Evolutionary conservation across 495 filamentous ascomycete genomes (phyloP).

Genomic region (Articulospora tetracladia): DNA sequence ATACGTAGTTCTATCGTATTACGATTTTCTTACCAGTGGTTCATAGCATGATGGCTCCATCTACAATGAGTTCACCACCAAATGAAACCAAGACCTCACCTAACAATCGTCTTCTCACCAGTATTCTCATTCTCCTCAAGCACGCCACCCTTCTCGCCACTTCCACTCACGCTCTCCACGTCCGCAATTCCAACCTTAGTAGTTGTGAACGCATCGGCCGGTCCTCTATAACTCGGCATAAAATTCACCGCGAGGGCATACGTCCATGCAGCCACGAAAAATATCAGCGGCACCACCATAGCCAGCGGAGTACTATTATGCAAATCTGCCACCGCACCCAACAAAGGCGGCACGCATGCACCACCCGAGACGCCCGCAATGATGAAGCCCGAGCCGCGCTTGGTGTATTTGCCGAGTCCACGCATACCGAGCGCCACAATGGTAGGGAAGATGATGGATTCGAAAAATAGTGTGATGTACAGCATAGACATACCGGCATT

Average conservation of each 20-base stretch:
- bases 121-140: neutral
- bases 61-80: no score
- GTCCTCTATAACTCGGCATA: conserved; percentile 51
- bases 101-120: no score
- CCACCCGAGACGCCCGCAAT: conserved; percentile 56
- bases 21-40: no score
- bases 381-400: conserved; percentile 53
- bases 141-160: conserved; percentile 8
- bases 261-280: conserved; percentile 54
- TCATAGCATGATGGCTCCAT: no score
- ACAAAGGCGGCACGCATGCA: conserved; percentile 46
- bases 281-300: conserved; percentile 54
- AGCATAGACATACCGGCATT: conserved; percentile 51
- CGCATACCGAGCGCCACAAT: conserved; percentile 60
- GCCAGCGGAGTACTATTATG: conserved; percentile 44
- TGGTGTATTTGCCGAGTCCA: conserved; percentile 56
- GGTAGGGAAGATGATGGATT: conserved; percentile 59
- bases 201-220: conserved; percentile 55
- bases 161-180: conserved; percentile 24
- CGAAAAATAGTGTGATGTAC: conserved; percentile 56
- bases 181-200: conserved; percentile 47
- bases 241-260: conserved; percentile 63
- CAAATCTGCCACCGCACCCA: conserved; percentile 46
- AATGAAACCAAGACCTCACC: no score
- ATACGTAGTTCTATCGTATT: no score